phyloP scores from a whole-genome alignment of 176 grass and related monocot genomes.

The Rhynchospora pubera region DNA sequence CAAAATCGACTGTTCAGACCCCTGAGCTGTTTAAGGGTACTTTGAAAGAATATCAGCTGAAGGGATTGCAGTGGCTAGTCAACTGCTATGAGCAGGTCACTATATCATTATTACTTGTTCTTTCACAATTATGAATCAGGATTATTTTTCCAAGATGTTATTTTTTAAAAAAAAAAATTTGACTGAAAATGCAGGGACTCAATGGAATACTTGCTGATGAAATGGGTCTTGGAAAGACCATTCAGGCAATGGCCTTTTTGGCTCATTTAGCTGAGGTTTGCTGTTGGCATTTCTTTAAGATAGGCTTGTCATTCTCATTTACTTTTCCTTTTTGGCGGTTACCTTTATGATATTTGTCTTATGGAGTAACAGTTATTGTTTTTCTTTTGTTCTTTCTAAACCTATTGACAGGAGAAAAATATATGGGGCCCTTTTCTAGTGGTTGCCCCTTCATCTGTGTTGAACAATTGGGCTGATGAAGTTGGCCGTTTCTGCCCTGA shows the following conservation, averaged over 20 bases:
- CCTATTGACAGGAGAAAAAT: constrained; percentile 79
- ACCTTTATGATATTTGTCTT: constrained; percentile 7
- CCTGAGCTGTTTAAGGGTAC: constrained; percentile 90
- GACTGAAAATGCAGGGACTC: constrained; percentile 55
- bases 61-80: constrained; percentile 97
- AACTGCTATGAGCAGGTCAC: constrained; percentile 98
- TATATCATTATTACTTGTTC: constrained; percentile 12
- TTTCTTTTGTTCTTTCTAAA: constrained; percentile 19
- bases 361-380: neutral
- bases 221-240: constrained; percentile 99
- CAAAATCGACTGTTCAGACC: constrained; percentile 78
- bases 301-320: constrained; percentile 13
- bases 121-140: neutral
- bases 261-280: constrained; percentile 97
- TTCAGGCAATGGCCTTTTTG: constrained; percentile 99
- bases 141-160: neutral
- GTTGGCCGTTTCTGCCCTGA: constrained; percentile 92
- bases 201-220: constrained; percentile 99
- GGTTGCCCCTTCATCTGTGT: constrained; percentile 95
- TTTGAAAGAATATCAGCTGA: constrained; percentile 98
- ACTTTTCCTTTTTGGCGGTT: neutral
- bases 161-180: neutral
- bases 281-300: constrained; percentile 13
- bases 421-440: constrained; percentile 99
- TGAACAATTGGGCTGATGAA: constrained; percentile 99